These are phyloP conservation scores for Globisporangium iwayamae DNA, from an alignment of 352 stramenopile genomes.

Conservation along the genomic window DNA sequence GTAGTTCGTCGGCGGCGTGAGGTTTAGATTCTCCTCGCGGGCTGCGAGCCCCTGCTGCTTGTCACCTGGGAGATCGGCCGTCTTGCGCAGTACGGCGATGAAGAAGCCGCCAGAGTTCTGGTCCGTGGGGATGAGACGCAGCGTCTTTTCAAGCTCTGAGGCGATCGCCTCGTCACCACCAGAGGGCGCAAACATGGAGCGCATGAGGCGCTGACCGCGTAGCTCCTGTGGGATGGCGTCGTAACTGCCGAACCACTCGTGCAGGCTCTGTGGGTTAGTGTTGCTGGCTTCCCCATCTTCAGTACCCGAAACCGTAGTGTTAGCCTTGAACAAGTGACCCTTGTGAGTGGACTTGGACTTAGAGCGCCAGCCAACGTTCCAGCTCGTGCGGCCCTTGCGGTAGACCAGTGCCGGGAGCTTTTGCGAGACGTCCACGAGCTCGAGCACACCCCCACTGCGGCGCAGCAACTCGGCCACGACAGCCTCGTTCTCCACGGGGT, in stretches of 20 bases:
- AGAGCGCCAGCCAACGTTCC: conserved; percentile 81
- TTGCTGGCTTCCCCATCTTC: conserved; percentile 1
- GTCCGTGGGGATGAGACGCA: conserved; percentile 96
- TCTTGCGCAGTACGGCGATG: conserved; percentile 93
- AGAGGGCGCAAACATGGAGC: conserved; percentile 84
- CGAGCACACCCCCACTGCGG: conserved; percentile 75
- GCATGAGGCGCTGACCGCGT: conserved; percentile 54
- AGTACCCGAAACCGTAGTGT: conserved; percentile 9
- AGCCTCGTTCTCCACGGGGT: conserved; percentile 98
- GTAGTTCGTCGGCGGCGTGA: conserved; percentile 51
- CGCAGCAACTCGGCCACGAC: conserved; percentile 95
- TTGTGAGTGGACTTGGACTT: conserved; percentile 87
- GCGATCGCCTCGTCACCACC: conserved; percentile 20
- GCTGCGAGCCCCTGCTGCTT: conserved; percentile 45
- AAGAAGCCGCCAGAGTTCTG: conserved; percentile 99
- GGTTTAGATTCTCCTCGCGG: conserved; percentile 41
- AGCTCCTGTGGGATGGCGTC: conserved; percentile 55
- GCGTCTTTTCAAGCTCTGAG: conserved; percentile 82
- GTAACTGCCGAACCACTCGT: conserved; percentile 79
- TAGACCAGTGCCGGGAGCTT: conserved; percentile 54
- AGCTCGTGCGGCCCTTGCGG: conserved; percentile 50
- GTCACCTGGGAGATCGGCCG: conserved; percentile 48
- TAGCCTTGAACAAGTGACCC: conserved; percentile 59
- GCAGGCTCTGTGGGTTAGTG: conserved; percentile 25
- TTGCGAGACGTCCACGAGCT: conserved; percentile 85